These are phyloP conservation scores for Tetrahymena malaccensis DNA, from an alignment of 73 alveolate species.

Conservation along the genomic window DNA sequence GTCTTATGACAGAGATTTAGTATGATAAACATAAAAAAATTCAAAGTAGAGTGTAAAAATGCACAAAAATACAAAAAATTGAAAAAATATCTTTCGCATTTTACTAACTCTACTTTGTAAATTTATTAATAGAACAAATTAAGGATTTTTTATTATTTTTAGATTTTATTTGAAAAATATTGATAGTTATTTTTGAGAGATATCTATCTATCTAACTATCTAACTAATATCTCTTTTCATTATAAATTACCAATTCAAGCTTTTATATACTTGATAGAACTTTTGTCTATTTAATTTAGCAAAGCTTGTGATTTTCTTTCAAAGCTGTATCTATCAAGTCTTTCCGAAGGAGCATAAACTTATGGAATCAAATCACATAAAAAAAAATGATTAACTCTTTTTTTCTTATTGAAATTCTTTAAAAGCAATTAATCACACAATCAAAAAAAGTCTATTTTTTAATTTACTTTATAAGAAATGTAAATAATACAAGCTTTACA, in stretches of 20 bases:
- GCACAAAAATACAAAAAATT: not conserved
- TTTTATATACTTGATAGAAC: not conserved
- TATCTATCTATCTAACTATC: too few relatives aligned
- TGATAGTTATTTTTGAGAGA: not conserved
- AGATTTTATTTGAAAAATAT: not conserved
- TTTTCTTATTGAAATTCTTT: too few relatives aligned
- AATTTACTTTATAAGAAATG: not conserved
- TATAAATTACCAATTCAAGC: not conserved
- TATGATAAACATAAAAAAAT: not conserved
- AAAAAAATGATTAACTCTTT: too few relatives aligned
- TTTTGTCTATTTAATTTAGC: not conserved
- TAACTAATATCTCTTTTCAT: not conserved
- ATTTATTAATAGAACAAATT: not conserved
- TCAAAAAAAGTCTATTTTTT: too few relatives aligned
- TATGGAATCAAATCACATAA: too few relatives aligned
- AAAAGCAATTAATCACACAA: too few relatives aligned
- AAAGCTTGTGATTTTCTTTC: too few relatives aligned
- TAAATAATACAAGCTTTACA: not conserved
- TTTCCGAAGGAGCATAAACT: too few relatives aligned
- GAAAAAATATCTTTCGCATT: not conserved
- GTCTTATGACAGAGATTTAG: not conserved
- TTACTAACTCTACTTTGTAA: not conserved
- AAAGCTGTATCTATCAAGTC: too few relatives aligned
- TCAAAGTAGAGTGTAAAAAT: not conserved
- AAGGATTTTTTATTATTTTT: not conserved